These are phyloP conservation scores for Monosporozyma aerobia DNA, from an alignment of 805 yeast genomes.

Conservation along the genomic window DNA sequence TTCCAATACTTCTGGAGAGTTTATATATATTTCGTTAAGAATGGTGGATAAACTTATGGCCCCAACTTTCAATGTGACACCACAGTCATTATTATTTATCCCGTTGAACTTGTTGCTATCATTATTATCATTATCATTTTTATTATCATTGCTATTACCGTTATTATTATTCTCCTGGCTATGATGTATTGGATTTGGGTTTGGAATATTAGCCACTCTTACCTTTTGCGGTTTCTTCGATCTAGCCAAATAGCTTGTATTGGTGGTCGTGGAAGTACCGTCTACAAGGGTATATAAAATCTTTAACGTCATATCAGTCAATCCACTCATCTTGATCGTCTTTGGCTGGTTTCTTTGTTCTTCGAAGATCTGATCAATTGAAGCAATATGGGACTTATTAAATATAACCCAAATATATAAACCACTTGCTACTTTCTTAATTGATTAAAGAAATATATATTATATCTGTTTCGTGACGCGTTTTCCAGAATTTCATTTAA, in stretches of 20 bases:
- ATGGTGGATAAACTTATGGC: constrained; percentile 21
- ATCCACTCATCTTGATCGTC: constrained; percentile 12
- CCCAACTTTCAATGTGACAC: constrained; percentile 18
- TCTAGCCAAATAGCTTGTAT: constrained; percentile 25
- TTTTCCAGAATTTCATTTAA: too few relatives aligned
- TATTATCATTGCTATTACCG: background rate
- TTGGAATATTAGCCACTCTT: constrained; percentile 20
- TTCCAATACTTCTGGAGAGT: constrained; percentile 28
- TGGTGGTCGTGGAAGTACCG: constrained; percentile 9
- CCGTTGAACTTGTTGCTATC: background rate
- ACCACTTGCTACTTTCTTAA: background rate
- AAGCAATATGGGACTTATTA: background rate
- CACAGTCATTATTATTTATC: background rate
- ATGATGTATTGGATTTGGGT: constrained; percentile 5
- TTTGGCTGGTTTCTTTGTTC: background rate
- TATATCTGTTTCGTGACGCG: background rate
- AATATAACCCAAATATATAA: too few relatives aligned
- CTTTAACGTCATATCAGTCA: constrained; percentile 25
- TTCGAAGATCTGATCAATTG: background rate
- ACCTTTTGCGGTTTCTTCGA: constrained; percentile 23
- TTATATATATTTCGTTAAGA: constrained; percentile 22
- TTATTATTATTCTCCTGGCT: constrained; percentile 5
- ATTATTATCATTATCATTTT: background rate
- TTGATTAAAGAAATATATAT: background rate
- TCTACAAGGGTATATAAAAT: constrained; percentile 27